Conservation (phyloP, 2,329 filamentous ascomycete genomes). For the Chaetothyriales sp. region DNA sequence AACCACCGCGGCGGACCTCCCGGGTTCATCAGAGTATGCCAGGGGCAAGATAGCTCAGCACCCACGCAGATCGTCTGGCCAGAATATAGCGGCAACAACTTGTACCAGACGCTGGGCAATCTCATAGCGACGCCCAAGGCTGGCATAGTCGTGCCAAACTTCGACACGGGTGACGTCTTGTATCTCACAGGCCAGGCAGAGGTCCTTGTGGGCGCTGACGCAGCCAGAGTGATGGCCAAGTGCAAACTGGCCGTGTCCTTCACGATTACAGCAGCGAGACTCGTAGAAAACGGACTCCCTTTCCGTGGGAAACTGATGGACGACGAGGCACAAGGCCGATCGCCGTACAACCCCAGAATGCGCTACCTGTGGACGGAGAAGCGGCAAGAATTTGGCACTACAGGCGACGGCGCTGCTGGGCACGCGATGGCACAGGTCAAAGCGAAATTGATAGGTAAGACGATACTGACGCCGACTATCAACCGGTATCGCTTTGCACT, state of each 20-base stretch:
- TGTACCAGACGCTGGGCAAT: slow-evolving; percentile 77
- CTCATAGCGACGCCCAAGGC: slow-evolving; percentile 51
- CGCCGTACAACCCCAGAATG: slow-evolving; percentile 67
- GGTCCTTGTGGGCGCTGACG: slow-evolving; percentile 51
- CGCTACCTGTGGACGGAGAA: slow-evolving; percentile 51
- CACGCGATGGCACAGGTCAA: slow-evolving; percentile 17
- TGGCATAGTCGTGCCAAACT: slow-evolving; percentile 62
- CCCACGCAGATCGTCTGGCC: slow-evolving; percentile 53
- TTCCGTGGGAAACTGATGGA: slow-evolving; percentile 51
- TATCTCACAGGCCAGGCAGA: slow-evolving; percentile 59
- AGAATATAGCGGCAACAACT: slow-evolving; percentile 70
- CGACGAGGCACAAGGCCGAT: slow-evolving; percentile 27
- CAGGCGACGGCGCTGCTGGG: slow-evolving; percentile 2
- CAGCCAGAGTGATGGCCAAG: slow-evolving; percentile 49
- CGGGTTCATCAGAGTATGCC: slow-evolving; percentile 55
- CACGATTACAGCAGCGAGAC: slow-evolving; percentile 45
- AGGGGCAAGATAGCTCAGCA: slow-evolving; percentile 34
- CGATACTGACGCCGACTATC: slow-evolving; percentile 51
- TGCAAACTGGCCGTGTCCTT: slow-evolving; percentile 62
- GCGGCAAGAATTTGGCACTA: slow-evolving; percentile 3
- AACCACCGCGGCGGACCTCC: slow-evolving; percentile 64
- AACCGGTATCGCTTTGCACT: slow-evolving; percentile 50
- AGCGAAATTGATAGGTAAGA: slow-evolving; percentile 47
- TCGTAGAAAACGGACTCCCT: slow-evolving; percentile 51
- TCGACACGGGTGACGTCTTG: slow-evolving; percentile 56